Base-by-base conservation (phyloP, 345 rosid species). In the Iberis pinnata region DNA sequence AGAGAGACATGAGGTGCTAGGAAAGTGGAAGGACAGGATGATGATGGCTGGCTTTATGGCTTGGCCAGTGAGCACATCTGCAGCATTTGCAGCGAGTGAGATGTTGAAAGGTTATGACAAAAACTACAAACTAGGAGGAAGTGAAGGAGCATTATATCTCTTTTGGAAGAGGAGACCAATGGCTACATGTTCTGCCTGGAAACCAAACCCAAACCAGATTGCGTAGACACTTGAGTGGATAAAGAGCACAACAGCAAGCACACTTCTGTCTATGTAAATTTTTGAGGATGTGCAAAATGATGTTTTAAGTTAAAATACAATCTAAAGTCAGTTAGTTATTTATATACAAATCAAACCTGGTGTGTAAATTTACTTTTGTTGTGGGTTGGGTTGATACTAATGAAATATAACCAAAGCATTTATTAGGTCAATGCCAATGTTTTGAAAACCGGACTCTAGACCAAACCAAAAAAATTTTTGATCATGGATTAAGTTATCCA, bases 141-240 rank as follows among this genome's bases (percentile, higher is more conserved):
- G 66, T 58, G 73, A 76, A 40, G 82, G 80, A 14, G 88, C 78
- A 1, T 70, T 81, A 6, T 86, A 69, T 58, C 88, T 86, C 4
- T 64, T 76, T 20, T 86, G 95, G 95, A 63, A 55, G 68, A 76
- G 75, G 49, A 83, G 86, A 66, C 62, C 71, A 1, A 83, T 86
- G 95, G 75, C 80, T 16, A 81, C 88, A 17, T 73, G 72, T 64
- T 83, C 92, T 0, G 80, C 86, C 4, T 83, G 95, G 95, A 71
- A 74, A 64, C 82, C 80, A 77, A 65, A 63, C 46, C 37, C 52
- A 60, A 67, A 54, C 43, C 67, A 53, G 19, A 46, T 39, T 16
- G 53, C 7, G 43, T 53, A 67, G 48, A n/a, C 12, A 52, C 41
- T 22, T 39, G 54, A 52, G 61, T 45, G 64, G 70, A 57, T 42